phyloP scores from a whole-genome alignment of 2,329 filamentous ascomycete species.

The Fusarium albidum region DNA sequence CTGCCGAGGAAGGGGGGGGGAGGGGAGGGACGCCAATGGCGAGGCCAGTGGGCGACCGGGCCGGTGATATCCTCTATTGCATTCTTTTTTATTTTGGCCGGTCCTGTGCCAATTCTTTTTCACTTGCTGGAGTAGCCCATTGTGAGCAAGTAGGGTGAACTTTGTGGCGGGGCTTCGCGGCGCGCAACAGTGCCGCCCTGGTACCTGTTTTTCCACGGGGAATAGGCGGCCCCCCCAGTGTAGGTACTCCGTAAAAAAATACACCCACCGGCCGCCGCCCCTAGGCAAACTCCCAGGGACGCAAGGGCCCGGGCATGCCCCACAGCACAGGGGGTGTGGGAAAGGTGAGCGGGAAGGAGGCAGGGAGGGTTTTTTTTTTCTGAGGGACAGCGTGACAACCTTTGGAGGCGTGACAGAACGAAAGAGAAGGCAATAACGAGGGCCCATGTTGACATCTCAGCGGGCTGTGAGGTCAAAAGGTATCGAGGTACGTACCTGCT shows the following conservation, averaged over 20 bases:
- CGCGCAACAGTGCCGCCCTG: background rate
- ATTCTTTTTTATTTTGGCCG: background rate
- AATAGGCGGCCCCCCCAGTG: too few relatives aligned
- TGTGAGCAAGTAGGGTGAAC: conserved; percentile 2
- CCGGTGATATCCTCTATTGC: conserved; percentile 24
- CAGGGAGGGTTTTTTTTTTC: conserved; percentile 26
- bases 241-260: too few relatives aligned
- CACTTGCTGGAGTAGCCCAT: conserved; percentile 8
- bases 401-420: conserved; percentile 33
- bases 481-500: conserved; percentile 29
- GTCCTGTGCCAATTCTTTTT: background rate
- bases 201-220: background rate
- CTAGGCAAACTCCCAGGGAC: conserved; percentile 23
- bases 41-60: conserved; percentile 33
- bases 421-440: conserved; percentile 30
- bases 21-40: conserved; percentile 31
- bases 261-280: conserved; percentile 23
- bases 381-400: conserved; percentile 34
- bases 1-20: conserved; percentile 30
- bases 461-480: conserved; percentile 14
- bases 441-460: conserved; percentile 27
- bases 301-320: conserved; percentile 21
- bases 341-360: conserved; percentile 34
- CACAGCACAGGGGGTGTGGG: conserved; percentile 33
- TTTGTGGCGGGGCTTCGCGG: conserved; percentile 15